Conservation (phyloP, 306 rosid species). For the Glycyrrhiza uralensis region DNA sequence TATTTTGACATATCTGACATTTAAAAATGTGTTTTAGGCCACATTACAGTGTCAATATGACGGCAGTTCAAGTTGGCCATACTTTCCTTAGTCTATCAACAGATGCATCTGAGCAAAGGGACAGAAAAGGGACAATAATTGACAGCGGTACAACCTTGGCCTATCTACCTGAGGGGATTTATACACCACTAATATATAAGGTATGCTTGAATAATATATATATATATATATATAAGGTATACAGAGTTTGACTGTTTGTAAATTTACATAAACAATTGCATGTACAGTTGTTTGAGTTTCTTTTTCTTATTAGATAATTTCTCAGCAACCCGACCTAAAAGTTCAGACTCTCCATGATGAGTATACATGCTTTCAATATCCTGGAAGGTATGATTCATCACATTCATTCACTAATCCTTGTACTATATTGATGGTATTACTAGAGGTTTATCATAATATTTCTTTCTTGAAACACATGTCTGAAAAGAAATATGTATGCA, state of each 20-base stretch:
- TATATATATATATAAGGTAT: constrained; percentile 70
- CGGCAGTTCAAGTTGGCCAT: constrained; percentile 83
- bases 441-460: not conserved
- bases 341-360: constrained; percentile 80
- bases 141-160: constrained; percentile 99
- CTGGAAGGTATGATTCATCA: constrained; percentile 60
- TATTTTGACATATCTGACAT: constrained; percentile 17
- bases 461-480: constrained; percentile 8
- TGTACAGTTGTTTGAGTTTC: constrained; percentile 20
- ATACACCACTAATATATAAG: constrained; percentile 70
- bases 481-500: constrained; percentile 3
- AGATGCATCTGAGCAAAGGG: constrained; percentile 62
- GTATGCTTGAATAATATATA: too few relatives aligned
- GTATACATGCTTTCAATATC: constrained; percentile 87
- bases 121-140: constrained; percentile 82
- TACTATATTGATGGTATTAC: not conserved
- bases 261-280: constrained; percentile 14
- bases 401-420: not conserved
- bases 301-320: constrained; percentile 54
- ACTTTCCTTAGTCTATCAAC: constrained; percentile 52
- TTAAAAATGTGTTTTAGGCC: constrained; percentile 53
- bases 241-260: not conserved
- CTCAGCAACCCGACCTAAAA: constrained; percentile 67
- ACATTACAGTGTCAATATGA: constrained; percentile 91
- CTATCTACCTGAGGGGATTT: constrained; percentile 86